Conservation (phyloP, 169 alveolate species). For the Plasmodium gallinaceum region DNA sequence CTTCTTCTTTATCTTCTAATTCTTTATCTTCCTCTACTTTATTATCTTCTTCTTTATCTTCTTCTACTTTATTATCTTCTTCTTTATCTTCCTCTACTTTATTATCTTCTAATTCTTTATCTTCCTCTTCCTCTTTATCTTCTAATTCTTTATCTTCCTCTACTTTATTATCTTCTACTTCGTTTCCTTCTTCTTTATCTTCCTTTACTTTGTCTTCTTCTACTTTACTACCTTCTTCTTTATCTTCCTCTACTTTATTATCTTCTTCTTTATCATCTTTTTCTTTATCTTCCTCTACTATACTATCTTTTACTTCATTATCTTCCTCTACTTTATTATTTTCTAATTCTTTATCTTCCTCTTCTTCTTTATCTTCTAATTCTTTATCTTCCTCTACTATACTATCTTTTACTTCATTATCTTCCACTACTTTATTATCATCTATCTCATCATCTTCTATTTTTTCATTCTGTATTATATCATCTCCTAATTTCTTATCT, state of each 20-base stretch:
- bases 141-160: slow-evolving; percentile 8
- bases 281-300: background rate
- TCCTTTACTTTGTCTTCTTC: background rate
- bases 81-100: background rate
- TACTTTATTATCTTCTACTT: background rate
- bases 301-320: background rate
- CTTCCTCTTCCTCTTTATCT: background rate
- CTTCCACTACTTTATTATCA: background rate
- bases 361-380: background rate
- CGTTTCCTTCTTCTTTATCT: background rate
- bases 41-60: background rate
- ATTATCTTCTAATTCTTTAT: background rate
- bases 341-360: background rate
- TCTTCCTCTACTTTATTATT: slow-evolving; percentile 5
- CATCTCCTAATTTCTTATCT: background rate
- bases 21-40: background rate
- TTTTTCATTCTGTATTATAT: background rate
- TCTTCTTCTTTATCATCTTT: background rate
- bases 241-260: background rate
- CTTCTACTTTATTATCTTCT: background rate
- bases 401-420: background rate
- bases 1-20: background rate
- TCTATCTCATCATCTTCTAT: background rate
- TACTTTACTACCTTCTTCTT: background rate
- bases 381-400: background rate